Conservation (phyloP, 1,284 basidiomycete genomes). For the Malassezia cuniculi region DNA sequence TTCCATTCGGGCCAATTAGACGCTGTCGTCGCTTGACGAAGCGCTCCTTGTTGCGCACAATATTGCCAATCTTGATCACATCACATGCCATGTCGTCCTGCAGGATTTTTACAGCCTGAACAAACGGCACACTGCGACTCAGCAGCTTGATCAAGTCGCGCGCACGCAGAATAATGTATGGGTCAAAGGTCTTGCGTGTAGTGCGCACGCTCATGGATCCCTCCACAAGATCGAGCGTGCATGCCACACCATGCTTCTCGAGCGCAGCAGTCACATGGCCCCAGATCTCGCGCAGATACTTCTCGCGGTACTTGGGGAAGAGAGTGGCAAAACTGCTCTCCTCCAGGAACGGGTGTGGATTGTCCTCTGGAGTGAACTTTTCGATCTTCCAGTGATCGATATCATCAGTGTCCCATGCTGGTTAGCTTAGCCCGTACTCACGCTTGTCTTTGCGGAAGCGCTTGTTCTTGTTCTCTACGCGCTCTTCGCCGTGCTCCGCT, state of each 20-base stretch:
- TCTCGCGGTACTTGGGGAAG: conserved; percentile 97
- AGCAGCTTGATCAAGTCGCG: conserved; percentile 90
- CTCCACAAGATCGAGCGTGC: conserved; percentile 85
- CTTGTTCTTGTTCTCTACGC: conserved; percentile 34
- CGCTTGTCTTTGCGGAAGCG: conserved; percentile 43
- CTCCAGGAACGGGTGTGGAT: conserved; percentile 66
- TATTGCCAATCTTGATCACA: conserved; percentile 90
- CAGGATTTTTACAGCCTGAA: conserved; percentile 76
- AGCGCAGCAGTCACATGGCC: conserved; percentile 75
- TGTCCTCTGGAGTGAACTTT: conserved; percentile 58
- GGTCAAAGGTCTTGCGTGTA: conserved; percentile 91
- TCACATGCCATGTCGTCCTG: conserved; percentile 85
- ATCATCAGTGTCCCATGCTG: conserved; percentile 84
- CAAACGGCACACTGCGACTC: conserved; percentile 69
- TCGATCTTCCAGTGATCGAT: conserved; percentile 98
- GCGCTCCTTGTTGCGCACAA: conserved; percentile 89
- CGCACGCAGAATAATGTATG: conserved; percentile 88
- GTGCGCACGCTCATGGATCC: conserved; percentile 95
- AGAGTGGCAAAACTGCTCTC: conserved; percentile 95
- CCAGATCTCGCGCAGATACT: conserved; percentile 89
- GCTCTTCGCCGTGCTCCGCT: conserved; percentile 3
- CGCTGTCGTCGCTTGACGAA: conserved; percentile 92
- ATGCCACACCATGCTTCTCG: conserved; percentile 70
- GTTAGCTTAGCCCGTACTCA: conserved; percentile 6
- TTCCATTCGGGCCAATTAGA: conserved; percentile 92